Conservation (phyloP, 176 grass and related monocot species). For the Carex scoparia region DNA sequence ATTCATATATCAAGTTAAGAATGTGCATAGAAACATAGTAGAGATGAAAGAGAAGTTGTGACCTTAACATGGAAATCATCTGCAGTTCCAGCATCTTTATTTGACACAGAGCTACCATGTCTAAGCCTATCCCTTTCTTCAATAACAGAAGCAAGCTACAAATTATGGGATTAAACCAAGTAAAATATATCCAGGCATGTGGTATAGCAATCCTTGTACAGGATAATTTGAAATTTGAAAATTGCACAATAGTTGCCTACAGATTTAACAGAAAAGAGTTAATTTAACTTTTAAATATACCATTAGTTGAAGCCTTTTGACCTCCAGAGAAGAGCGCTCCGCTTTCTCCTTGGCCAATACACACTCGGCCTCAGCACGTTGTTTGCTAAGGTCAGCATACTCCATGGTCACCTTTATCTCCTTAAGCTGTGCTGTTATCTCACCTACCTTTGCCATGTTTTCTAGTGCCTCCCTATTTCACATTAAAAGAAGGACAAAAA, state of each 20-base stretch:
- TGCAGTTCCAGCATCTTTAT: constrained; percentile 35
- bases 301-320: constrained; percentile 71
- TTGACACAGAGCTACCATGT: constrained; percentile 35
- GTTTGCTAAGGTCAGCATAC: constrained; percentile 63
- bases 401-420: constrained; percentile 71
- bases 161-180: constrained; percentile 24
- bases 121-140: constrained; percentile 81
- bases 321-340: constrained; percentile 54
- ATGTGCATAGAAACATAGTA: not conserved
- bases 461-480: constrained; percentile 67
- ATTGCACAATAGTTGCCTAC: not conserved
- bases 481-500: constrained; percentile 31
- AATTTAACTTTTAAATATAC: constrained; percentile 27
- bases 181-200: constrained; percentile 5
- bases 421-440: constrained; percentile 66
- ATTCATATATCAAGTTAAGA: constrained; percentile 2
- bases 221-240: not conserved
- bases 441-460: constrained; percentile 71
- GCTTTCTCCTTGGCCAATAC: constrained; percentile 64
- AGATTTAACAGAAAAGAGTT: not conserved
- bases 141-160: constrained; percentile 73
- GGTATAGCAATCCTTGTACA: not conserved
- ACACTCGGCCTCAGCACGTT: constrained; percentile 72
- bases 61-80: constrained; percentile 55
- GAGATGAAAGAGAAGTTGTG: constrained; percentile 5